These are phyloP conservation scores for Ogataea angusta DNA, from an alignment of 805 yeast species.

Conservation along the genomic window DNA sequence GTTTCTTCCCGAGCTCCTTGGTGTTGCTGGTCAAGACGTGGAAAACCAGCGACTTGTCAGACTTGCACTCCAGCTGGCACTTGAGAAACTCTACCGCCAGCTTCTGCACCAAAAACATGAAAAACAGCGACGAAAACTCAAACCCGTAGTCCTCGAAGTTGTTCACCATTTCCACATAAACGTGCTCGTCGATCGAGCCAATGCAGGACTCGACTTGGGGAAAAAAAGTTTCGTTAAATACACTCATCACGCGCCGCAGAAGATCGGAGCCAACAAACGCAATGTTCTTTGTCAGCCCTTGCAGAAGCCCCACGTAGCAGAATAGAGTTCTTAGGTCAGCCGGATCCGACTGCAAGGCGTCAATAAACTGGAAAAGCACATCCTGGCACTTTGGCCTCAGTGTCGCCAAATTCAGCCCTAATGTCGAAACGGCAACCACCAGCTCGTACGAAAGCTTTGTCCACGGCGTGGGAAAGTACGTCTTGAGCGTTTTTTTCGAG, in stretches of 20 bases:
- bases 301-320: conserved; percentile 31
- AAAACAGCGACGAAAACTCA: conserved; percentile 31
- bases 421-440: conserved; percentile 30
- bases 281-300: conserved; percentile 27
- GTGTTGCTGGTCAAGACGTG: conserved; percentile 14
- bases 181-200: conserved; percentile 13
- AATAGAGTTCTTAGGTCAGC: conserved; percentile 16
- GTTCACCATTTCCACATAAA: conserved; percentile 24
- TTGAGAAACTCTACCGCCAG: conserved; percentile 26
- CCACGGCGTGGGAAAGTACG: conserved; percentile 41
- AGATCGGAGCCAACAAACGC: conserved; percentile 20
- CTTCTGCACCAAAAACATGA: conserved; percentile 26
- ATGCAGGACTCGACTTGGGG: conserved; percentile 21
- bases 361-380: conserved; percentile 11
- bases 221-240: conserved; percentile 31
- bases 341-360: neutral
- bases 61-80: conserved; percentile 13
- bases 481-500: conserved; percentile 23
- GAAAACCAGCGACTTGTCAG: conserved; percentile 12
- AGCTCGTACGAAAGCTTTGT: conserved; percentile 36
- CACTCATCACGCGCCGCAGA: conserved; percentile 18
- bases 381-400: conserved; percentile 12
- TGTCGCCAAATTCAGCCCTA: conserved; percentile 23
- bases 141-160: conserved; percentile 32
- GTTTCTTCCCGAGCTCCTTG: conserved; percentile 8